Evolutionary conservation across 2,329 filamentous ascomycete genomes (phyloP).

Genomic region (Aureobasidium sp.): DNA sequence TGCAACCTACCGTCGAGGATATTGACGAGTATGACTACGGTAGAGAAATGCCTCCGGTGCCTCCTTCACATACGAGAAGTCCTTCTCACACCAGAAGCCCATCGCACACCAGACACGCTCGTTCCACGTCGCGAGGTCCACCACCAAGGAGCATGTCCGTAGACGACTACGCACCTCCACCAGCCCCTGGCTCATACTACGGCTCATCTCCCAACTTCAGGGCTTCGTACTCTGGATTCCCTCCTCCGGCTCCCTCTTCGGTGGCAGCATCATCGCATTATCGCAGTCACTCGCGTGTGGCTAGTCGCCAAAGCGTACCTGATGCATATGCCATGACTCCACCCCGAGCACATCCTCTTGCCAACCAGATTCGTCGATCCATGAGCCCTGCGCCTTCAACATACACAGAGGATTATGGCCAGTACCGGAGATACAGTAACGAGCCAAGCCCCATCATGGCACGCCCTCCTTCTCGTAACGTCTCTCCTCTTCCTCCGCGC

Average conservation of each 20-base stretch:
- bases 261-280: constrained; percentile 18
- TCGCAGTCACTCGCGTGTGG: constrained; percentile 13
- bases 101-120: constrained; percentile 15
- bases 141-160: constrained; percentile 23
- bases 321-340: constrained; percentile 26
- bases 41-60: constrained; percentile 31
- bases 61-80: constrained; percentile 21
- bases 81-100: constrained; percentile 31
- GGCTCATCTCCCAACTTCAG: not conserved
- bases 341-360: constrained; percentile 28
- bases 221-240: constrained; percentile 13
- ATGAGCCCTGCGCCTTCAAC: constrained; percentile 23
- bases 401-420: constrained; percentile 2
- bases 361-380: constrained; percentile 27
- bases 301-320: constrained; percentile 26
- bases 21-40: constrained; percentile 32
- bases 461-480: constrained; percentile 23
- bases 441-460: constrained; percentile 20
- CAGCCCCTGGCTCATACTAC: constrained; percentile 19
- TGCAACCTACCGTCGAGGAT: constrained; percentile 61
- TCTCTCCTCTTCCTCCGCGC: constrained; percentile 18
- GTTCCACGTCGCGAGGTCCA: constrained; percentile 15
- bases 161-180: constrained; percentile 24
- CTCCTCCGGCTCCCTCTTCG: constrained; percentile 8
- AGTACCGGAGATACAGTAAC: constrained; percentile 12